Base-by-base conservation (phyloP, 176 grass and related monocot genomes). In the Lolium multiflorum region DNA sequence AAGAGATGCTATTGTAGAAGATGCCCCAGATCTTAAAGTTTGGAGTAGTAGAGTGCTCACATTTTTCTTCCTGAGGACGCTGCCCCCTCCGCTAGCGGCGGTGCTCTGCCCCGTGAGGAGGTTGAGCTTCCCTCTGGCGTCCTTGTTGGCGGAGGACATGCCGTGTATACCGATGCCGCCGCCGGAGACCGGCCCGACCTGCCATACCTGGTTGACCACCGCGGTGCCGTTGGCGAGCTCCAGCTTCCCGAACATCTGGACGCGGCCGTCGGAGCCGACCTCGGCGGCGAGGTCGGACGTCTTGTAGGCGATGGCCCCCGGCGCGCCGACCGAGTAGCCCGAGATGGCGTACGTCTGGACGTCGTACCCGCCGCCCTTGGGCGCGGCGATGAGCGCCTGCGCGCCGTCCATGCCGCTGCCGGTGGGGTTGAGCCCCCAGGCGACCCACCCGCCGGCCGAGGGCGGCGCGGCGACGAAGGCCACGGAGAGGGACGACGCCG, bases 201-300 rank as follows among this genome's bases (percentile, higher is more conserved):
- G 93, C 95, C 95, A 98, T 12, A 95, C 87, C 85, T 95, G 93
- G 76, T 93, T 98, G 9, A 93, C 46, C 61, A n/a, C 18, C 52
- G 5, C 76, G 2, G 80, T 86, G 10, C 87, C 87, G 55, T 88
- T 89, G 14, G 54, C 77, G 24, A 98, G 85, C 73, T 48, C 55
- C 9, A 98, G 87, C 2, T 39, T 98, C 0, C 84, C 95, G 60
- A 92, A 98, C 2, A 98, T 5, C 71, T 18, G 57, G 16, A 93
- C 90, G 21, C 74, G 82, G 54, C 93, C 93, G 68, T 81, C 93
- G 25, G 12, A 16, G 51, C 70, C 76, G 76, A 56, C 20, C 81
- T 93, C 80, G 6, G 95, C 95, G 17, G 89, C 54, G 82, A 95
- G 89, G 71, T 44, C 77, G 11, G 84, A 43, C 0, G 95, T 55